Conservation (phyloP, 352 stramenopile genomes). For the Aphanomyces stellatus region DNA sequence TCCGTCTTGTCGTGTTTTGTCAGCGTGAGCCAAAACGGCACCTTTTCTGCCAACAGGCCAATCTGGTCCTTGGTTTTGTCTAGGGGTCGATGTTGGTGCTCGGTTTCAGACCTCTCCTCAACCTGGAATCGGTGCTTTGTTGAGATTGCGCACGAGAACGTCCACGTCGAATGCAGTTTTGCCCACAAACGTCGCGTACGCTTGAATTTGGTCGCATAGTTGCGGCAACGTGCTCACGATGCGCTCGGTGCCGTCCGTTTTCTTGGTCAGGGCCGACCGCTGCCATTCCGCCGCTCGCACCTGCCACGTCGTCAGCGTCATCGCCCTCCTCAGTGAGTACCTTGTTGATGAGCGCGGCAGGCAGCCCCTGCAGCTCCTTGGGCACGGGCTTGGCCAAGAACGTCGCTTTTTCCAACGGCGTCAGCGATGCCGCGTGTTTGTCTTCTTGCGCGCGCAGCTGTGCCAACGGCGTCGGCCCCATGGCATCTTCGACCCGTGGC, state of each 20-base stretch:
- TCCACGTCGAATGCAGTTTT: constrained; percentile 49
- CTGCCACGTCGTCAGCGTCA: background rate
- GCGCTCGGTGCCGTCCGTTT: constrained; percentile 37
- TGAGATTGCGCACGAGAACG: constrained; percentile 39
- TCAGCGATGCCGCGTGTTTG: constrained; percentile 1
- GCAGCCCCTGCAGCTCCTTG: constrained; percentile 52
- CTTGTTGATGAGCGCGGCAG: constrained; percentile 68
- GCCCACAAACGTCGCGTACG: constrained; percentile 49
- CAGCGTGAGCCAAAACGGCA: constrained; percentile 70
- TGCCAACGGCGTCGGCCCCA: constrained; percentile 9
- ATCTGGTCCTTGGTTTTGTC: constrained; percentile 59
- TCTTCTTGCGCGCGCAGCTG: constrained; percentile 12
- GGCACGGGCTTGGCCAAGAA: constrained; percentile 55
- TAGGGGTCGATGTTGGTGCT: constrained; percentile 7
- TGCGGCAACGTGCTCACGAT: constrained; percentile 52
- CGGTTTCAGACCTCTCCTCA: background rate
- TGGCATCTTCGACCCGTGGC: background rate
- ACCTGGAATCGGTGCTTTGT: constrained; percentile 32
- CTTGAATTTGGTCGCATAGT: constrained; percentile 69
- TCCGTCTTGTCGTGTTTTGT: constrained; percentile 31
- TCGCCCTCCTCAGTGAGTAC: constrained; percentile 11
- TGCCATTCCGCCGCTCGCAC: constrained; percentile 46
- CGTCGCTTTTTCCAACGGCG: constrained; percentile 11
- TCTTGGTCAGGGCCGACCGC: constrained; percentile 31
- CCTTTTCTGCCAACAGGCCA: constrained; percentile 50